Evolutionary conservation across 2,329 filamentous ascomycete genomes (phyloP), one percentile per base, ranked within the genome.

Genomic region (Penicillium crustosum): DNA sequence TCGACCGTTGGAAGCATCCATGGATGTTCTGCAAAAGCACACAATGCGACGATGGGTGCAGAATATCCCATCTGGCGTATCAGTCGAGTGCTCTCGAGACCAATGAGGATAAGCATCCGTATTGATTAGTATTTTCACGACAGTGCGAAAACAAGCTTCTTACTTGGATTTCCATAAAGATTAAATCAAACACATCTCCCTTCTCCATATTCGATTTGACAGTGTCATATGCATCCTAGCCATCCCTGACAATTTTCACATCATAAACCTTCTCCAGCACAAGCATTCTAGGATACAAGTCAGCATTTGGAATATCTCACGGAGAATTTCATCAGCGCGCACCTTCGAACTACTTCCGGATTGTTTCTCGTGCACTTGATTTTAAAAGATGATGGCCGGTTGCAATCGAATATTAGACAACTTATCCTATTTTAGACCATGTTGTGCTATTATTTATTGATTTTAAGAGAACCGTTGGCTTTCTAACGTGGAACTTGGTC

Each of bases 101-200:
- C 93, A 69, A 96, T 92, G 15, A 97, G 83, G 61, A 94, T 95
- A 4, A 93, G 93, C 93, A 97, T 97, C 75, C 86, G 23, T 2
- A 13, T 17, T 5, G 5, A 31, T 63, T 47, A 62, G 58, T 25
- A 17, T n/a, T 2, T 31, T 47, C 23, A 17, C n/a, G 8, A 41
- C 2, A 2, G 1, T 25, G 2, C 2, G 15, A 8, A 8, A 25
- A 5, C 13, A 9, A 27, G 13, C 5, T 9, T 8, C 29, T 15
- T 58, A 69, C 67, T 57, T 69, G 91, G 8, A 96, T 89, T 68
- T 97, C 93, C 93, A 96, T 97, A 70, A 96, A 94, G 61, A 97
- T 93, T 27, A 97, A 81, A 65, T 96, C 91, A 70, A 93, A 96
- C 2, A 83, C 83, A 54, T 83, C 81, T 52, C 87, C 83, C 29